Evolutionary conservation across 1,284 basidiomycete genomes (phyloP), one percentile per base, ranked within the genome.

Genomic region (Cryptococcus floricola): DNA sequence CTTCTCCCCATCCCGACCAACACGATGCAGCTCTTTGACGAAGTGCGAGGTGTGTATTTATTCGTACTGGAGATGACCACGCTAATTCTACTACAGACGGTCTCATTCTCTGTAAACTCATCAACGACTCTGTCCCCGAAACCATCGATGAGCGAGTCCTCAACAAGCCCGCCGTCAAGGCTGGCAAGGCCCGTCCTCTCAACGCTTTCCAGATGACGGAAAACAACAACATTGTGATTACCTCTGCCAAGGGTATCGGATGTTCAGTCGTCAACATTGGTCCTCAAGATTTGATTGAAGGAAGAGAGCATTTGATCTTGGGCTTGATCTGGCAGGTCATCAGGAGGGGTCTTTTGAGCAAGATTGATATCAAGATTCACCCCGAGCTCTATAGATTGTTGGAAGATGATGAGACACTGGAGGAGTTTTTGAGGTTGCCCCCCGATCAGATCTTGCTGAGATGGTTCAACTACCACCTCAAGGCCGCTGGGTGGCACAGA

Each of bases 171-270:
- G 82, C 83, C 2, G 67, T 82, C 5, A 82, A 83, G 46, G 93
- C 90, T 76, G 78, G 77, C 44, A 80, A 80, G 63, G 71, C 71
- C 34, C 71, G 61, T 66, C 85, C 85, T 19, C 84, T 94, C 57
- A 97, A 92, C 73, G 89, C 89, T 0, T 98, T 98, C 85, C 93
- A 98, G 73, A 97, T 97, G 76, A 98, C 95, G 0, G 95, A 98
- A 77, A 98, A 98, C 82, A 98, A 98, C 82, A 98, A 98, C 79
- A 95, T 98, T 68, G 95, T 98, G 73, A 97, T 98, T 78, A 89
- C 91, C 10, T 98, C 96, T 37, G 86, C 95, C 44, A 95, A 97
- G 78, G 95, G 90, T 76, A 98, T 98, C 65, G 95, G 95, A 39
- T 97, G 96, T 75, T 94, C 90, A 8, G 93, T 98, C 51, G 95